Percentiles rank a stretch among this genome's conserved stretches.
Evolutionary conservation across 441 rosid genomes (phyloP).

Genomic region (Populus hybrid): DNA sequence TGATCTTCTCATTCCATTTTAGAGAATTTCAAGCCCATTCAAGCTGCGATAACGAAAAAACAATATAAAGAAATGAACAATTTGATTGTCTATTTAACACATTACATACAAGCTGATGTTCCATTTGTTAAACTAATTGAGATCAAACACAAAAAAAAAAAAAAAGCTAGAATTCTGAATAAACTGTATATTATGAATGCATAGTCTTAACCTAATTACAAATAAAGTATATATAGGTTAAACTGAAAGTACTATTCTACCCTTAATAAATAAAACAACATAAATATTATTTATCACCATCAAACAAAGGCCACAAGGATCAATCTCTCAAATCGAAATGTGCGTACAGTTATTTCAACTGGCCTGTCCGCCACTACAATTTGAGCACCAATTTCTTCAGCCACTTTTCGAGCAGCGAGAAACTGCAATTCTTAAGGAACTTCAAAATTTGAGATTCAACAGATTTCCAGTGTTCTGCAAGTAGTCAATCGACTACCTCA

Average conservation of each 20-base stretch:
- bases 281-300: no score
- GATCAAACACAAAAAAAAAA: no score
- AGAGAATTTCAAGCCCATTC: conserved; percentile 82
- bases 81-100: neutral
- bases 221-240: no score
- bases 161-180: no score
- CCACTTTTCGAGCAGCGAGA: conserved; percentile 72
- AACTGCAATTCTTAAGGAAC: conserved; percentile 41
- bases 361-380: conserved; percentile 87
- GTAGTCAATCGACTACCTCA: conserved; percentile 42
- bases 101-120: neutral
- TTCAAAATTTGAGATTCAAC: conserved; percentile 6
- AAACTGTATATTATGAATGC: no score
- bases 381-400: conserved; percentile 86
- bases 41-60: conserved; percentile 37
- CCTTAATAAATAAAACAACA: no score
- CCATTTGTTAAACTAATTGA: no score
- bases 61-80: neutral
- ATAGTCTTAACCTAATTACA: no score
- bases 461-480: neutral
- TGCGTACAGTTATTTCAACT: conserved; percentile 68
- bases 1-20: conserved; percentile 54
- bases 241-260: no score
- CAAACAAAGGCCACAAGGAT: neutral
- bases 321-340: neutral